Evolutionary conservation across 331 rosid genomes (phyloP).

Genomic region (Arachis monticola): DNA sequence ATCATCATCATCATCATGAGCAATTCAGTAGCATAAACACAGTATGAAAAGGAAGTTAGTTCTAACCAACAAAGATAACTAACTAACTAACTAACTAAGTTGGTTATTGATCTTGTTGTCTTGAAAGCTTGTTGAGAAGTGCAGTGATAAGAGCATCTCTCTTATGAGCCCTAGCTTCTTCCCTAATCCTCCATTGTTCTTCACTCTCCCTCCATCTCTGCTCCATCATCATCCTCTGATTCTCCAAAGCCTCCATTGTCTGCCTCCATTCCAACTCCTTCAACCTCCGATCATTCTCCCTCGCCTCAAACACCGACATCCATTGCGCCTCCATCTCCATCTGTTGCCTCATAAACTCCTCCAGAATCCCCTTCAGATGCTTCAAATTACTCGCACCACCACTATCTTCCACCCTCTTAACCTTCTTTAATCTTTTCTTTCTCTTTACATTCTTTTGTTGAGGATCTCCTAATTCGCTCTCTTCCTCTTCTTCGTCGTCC

Average conservation of each 20-base stretch:
- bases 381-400: conserved; percentile 33
- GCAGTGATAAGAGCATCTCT: conserved; percentile 81
- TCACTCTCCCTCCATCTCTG: conserved; percentile 95
- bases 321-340: conserved; percentile 76
- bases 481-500: conserved; percentile 67
- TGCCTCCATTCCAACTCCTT: conserved; percentile 91
- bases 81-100: conserved; percentile 7
- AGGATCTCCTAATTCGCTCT: conserved; percentile 48
- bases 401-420: conserved; percentile 32
- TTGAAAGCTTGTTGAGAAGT: conserved; percentile 65
- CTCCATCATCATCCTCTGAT: conserved; percentile 80
- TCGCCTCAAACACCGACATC: conserved; percentile 78
- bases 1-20: neutral
- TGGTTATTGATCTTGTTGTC: conserved; percentile 61
- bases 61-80: conserved; percentile 13
- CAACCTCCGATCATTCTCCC: conserved; percentile 76
- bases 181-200: conserved; percentile 79
- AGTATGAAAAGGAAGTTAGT: neutral
- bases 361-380: conserved; percentile 68
- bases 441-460: conserved; percentile 41
- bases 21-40: neutral
- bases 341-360: conserved; percentile 87
- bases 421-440: conserved; percentile 46
- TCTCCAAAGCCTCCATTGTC: conserved; percentile 83
- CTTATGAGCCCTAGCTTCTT: conserved; percentile 93